These are phyloP conservation scores for Thielaviopsis ethacetica DNA, from an alignment of 2,329 filamentous ascomycete genomes.

Conservation along the genomic window DNA sequence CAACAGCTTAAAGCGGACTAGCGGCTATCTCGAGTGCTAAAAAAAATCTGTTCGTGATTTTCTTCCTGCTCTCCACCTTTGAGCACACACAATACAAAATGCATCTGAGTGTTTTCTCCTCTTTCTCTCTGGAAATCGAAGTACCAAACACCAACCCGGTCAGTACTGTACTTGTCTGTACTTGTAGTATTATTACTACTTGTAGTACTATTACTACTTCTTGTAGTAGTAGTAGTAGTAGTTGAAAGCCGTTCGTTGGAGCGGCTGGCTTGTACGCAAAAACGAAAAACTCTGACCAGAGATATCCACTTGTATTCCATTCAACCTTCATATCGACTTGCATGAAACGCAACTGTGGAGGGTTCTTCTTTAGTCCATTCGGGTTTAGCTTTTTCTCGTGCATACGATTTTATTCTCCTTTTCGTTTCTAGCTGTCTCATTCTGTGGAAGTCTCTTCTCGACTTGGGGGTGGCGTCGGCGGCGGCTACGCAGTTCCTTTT, in stretches of 20 bases:
- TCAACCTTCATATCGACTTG: not conserved
- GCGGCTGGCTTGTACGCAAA: no score
- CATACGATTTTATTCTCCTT: not conserved
- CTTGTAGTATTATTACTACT: no score
- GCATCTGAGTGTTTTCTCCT: no score
- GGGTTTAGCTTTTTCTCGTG: not conserved
- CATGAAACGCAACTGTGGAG: not conserved
- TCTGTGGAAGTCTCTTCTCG: not conserved
- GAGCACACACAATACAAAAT: not conserved
- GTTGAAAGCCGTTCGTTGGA: no score
- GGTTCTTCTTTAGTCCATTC: no score
- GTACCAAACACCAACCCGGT: no score
- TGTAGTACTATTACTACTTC: no score
- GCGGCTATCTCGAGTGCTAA: not conserved
- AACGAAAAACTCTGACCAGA: not conserved
- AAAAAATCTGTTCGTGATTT: not conserved
- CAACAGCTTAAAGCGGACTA: not conserved
- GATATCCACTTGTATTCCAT: not conserved
- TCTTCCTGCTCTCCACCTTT: not conserved
- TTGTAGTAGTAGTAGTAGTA: no score
- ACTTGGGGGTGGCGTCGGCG: not conserved
- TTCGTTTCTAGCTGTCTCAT: not conserved
- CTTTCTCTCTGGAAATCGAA: no score
- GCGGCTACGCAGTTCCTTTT: not conserved
- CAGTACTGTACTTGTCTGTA: no score